Evolutionary conservation across 208 protist genomes (phyloP).

Genomic region (Leishmania turanica): DNA sequence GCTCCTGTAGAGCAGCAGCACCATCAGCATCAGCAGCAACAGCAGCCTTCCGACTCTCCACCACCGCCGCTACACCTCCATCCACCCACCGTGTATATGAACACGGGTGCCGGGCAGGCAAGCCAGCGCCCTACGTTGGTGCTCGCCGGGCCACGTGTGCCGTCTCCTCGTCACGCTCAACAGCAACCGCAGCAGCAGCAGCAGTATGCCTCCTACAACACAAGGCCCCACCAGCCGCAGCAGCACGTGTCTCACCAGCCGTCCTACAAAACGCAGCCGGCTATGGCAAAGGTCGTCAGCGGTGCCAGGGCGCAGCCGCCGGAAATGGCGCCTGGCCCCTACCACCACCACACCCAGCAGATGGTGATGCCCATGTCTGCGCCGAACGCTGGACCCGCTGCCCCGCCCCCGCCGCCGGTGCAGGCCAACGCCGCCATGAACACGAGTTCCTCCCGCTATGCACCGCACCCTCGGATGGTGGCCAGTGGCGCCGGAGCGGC

Average conservation of each 20-base stretch:
- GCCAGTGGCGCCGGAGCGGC: not conserved
- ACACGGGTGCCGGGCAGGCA: conserved; percentile 2
- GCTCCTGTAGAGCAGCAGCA: not conserved
- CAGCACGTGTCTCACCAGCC: not conserved
- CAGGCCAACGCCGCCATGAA: not conserved
- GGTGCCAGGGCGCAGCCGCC: not conserved
- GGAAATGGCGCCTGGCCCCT: not conserved
- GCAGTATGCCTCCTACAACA: not conserved
- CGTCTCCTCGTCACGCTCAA: conserved; percentile 3
- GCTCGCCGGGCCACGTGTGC: not conserved
- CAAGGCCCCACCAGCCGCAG: conserved; percentile 1
- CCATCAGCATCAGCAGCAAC: conserved; percentile 2
- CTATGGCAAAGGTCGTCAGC: not conserved
- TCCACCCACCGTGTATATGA: conserved; percentile 26
- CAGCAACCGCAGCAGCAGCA: conserved; percentile 13
- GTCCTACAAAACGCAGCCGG: conserved; percentile 1
- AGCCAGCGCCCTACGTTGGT: not conserved
- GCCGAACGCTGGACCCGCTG: conserved; percentile 1
- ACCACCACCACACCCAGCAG: conserved; percentile 11
- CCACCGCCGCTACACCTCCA: conserved; percentile 17
- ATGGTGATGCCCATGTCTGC: not conserved
- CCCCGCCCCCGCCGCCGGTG: not conserved
- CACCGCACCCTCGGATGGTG: not conserved
- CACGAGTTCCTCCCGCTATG: not conserved
- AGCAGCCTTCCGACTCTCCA: not conserved